Evolutionary conservation across 257 asterid species (phyloP).

Genomic region (Schizonepeta tenuifolia): DNA sequence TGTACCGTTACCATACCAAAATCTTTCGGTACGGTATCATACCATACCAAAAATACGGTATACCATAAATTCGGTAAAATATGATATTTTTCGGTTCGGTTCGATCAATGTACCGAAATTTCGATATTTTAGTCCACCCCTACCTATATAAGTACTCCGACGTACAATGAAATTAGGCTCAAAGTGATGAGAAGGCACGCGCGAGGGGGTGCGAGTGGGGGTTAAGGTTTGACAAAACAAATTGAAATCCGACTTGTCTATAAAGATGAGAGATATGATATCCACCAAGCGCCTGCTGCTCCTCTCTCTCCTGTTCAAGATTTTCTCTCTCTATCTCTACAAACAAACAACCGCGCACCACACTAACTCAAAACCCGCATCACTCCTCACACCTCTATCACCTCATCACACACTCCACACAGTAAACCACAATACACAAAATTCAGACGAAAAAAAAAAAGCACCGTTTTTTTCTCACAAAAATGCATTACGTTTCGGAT

Average conservation of each 20-base stretch:
- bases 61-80: too few species aligned
- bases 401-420: slow-evolving; percentile 41
- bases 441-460: background rate
- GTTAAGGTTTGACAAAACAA: slow-evolving; percentile 22
- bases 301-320: slow-evolving; percentile 16
- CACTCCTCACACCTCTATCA: slow-evolving; percentile 38
- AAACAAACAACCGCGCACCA: slow-evolving; percentile 36
- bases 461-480: background rate
- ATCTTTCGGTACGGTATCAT: too few species aligned
- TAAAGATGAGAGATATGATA: slow-evolving; percentile 39
- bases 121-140: too few species aligned
- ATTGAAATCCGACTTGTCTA: slow-evolving; percentile 29
- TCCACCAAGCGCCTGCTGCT: slow-evolving; percentile 35
- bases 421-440: slow-evolving; percentile 15
- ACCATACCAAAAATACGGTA: too few species aligned
- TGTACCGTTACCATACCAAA: too few species aligned
- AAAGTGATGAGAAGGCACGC: slow-evolving; percentile 6
- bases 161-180: too few species aligned
- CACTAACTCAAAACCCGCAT: slow-evolving; percentile 27
- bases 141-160: too few species aligned
- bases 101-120: too few species aligned
- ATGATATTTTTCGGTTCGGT: too few species aligned
- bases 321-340: slow-evolving; percentile 28
- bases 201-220: slow-evolving; percentile 29
- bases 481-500: slow-evolving; percentile 34